phyloP scores from a whole-genome alignment of 2,329 filamentous ascomycete species.

The Alternaria brassicicola region DNA sequence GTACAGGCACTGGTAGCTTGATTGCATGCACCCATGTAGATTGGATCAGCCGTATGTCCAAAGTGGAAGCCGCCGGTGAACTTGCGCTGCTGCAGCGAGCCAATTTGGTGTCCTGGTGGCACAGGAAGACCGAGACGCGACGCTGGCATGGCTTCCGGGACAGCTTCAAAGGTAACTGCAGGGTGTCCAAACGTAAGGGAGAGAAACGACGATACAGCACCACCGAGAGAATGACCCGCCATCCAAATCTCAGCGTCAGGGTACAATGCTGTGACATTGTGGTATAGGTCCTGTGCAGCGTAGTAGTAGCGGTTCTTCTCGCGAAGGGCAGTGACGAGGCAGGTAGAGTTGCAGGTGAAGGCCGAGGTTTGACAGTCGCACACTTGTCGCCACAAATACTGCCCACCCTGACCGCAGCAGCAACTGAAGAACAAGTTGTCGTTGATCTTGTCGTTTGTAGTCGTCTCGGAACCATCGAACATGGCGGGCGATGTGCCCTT shows the following conservation, averaged over 20 bases:
- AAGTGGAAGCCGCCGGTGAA: conserved; percentile 86
- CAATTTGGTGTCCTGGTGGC: conserved; percentile 77
- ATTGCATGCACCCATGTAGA: conserved; percentile 94
- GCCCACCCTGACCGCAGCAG: conserved; percentile 92
- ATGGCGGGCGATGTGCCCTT: conserved; percentile 90
- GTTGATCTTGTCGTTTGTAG: conserved; percentile 95
- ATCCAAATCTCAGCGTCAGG: conserved; percentile 86
- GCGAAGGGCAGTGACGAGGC: conserved; percentile 74
- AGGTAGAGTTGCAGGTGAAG: conserved; percentile 92
- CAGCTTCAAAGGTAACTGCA: conserved; percentile 90
- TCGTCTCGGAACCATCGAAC: conserved; percentile 96
- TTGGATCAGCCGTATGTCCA: conserved; percentile 92
- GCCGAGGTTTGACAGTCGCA: conserved; percentile 90
- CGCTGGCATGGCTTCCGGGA: conserved; percentile 87
- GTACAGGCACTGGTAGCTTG: conserved; percentile 88
- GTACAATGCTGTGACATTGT: conserved; percentile 89
- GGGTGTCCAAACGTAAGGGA: conserved; percentile 90
- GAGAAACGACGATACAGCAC: conserved; percentile 84
- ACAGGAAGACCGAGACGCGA: conserved; percentile 82
- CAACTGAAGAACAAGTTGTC: conserved; percentile 98
- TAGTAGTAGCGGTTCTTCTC: conserved; percentile 92
- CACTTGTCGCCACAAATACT: conserved; percentile 87
- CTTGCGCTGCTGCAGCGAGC: conserved; percentile 64
- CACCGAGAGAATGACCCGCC: conserved; percentile 89
- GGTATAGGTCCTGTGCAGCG: conserved; percentile 85